A percentile compares a stretch with the other conserved stretches of the same genome.
Evolutionary conservation across 768 basidiomycete species (phyloP).

Genomic region (Pleurotus platypus): DNA sequence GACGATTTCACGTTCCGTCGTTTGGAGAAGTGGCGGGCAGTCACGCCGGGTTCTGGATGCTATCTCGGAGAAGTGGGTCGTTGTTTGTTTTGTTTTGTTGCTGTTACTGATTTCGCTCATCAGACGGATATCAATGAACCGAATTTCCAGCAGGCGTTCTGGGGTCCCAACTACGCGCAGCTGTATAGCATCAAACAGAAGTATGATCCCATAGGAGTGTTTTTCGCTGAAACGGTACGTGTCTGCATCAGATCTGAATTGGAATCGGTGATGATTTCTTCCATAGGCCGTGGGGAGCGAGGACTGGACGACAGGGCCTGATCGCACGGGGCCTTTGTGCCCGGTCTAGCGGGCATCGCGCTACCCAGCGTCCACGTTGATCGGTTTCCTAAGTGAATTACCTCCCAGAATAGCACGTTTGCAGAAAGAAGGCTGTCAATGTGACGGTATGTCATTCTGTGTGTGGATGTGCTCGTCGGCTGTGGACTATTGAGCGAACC

Average conservation of each 20-base stretch:
- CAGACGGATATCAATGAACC: constrained; percentile 2
- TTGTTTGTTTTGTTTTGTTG: neutral
- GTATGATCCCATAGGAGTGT: neutral
- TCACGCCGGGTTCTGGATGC: neutral
- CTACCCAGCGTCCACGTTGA: too few species aligned
- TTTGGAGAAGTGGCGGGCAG: neutral
- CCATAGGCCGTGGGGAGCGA: neutral
- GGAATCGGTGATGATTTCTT: neutral
- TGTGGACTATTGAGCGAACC: too few species aligned
- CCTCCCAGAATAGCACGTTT: too few species aligned
- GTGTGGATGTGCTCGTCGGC: too few species aligned
- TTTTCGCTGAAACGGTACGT: constrained; percentile 1
- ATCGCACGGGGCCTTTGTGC: neutral
- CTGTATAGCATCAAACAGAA: neutral
- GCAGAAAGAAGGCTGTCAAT: too few species aligned
- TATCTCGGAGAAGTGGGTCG: neutral
- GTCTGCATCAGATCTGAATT: neutral
- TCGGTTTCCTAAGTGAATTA: too few species aligned
- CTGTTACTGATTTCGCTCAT: constrained; percentile 9
- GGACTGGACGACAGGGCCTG: neutral
- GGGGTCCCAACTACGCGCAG: neutral
- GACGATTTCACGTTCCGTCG: neutral
- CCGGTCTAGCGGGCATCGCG: neutral
- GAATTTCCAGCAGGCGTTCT: constrained; percentile 1
- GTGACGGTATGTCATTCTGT: too few species aligned